Evolutionary conservation across 2,329 filamentous ascomycete species (phyloP).

Genomic region (Pseudocercospora cruenta): DNA sequence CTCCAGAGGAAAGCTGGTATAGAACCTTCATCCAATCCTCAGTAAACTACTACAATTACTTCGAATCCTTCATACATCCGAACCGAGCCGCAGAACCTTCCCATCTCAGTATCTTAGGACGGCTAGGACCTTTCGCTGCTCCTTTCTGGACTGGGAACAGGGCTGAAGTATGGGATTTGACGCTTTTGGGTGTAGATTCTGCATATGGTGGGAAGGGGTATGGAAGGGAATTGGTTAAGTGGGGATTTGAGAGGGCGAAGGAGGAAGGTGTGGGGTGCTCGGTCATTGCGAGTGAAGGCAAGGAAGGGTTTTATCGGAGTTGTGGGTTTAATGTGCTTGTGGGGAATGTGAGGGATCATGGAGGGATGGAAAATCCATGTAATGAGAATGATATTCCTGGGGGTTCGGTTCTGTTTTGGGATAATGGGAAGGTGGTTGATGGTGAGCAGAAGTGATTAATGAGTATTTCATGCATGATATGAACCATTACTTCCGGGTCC

Average conservation of each 20-base stretch:
- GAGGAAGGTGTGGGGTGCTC: slow-evolving; percentile 57
- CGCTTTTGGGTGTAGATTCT: slow-evolving; percentile 32
- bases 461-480: no score
- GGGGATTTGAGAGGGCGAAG: slow-evolving; percentile 36
- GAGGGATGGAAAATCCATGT: slow-evolving; percentile 25
- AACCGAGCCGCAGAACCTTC: slow-evolving; percentile 32
- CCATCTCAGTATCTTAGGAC: slow-evolving; percentile 18
- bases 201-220: slow-evolving; percentile 28
- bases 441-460: neutral
- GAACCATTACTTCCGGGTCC: no score
- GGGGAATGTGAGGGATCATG: slow-evolving; percentile 29
- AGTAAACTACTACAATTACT: slow-evolving; percentile 26
- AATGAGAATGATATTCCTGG: slow-evolving; percentile 22
- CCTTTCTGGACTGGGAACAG: slow-evolving; percentile 34
- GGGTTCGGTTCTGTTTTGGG: slow-evolving; percentile 33
- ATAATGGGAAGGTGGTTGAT: slow-evolving; percentile 26
- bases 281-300: slow-evolving; percentile 31
- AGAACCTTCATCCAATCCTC: slow-evolving; percentile 14
- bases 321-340: slow-evolving; percentile 31
- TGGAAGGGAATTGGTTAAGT: slow-evolving; percentile 32
- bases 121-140: slow-evolving; percentile 24
- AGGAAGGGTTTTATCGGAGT: slow-evolving; percentile 34
- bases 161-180: slow-evolving; percentile 34
- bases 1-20: slow-evolving; percentile 7
- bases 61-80: slow-evolving; percentile 28